Base-by-base conservation (phyloP, 345 rosid genomes). In the Eutrema japonicum region DNA sequence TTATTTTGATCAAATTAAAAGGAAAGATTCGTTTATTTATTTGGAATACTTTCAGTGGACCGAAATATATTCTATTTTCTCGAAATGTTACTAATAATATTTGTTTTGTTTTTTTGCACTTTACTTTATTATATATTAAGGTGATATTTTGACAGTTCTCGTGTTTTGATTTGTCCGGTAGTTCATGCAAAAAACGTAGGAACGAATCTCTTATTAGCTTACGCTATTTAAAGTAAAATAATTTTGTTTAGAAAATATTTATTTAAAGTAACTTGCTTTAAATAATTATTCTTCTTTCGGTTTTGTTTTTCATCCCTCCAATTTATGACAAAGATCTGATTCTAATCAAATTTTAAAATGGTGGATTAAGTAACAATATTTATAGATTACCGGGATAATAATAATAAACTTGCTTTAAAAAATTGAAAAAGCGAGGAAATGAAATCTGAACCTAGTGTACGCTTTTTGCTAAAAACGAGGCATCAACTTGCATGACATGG, bases 171-270 rank as follows among this genome's bases (percentile, higher is more conserved):
- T 48, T 56, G 75, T 64, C 49, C 37, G 68, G 37, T 77, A 32
- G 68, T 64, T 71, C 76, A 77, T 77, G 80, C 80, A 48, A 64
- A 71, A 41, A 54, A 69, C 59, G 59, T 63, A 48, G 49, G 67
- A 56, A 64, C 67, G 72, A 77, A 70, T 77, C 62, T 77, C 53
- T 76, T n/a, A 57, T 40, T 36, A 46, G 50, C 66, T 40, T 56
- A 41, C 43, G 60, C 55, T 30, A 52, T 59, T 62, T 11, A 62
- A 76, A 76, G 69, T 35, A 42, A 38, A 40, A n/a, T n/a, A n/a
- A n/a, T n/a, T n/a, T n/a, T n/a, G n/a, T n/a, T n/a, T n/a, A n/a
- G n/a, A n/a, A n/a, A n/a, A 16, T 16, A 72, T 36, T 29, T 26
- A 7, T 38, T 41, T 6, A 58, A 67, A 50, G 52, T 7, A 40